Conservation (phyloP, 2,329 filamentous ascomycete genomes). For the Alternaria incomplexa region DNA sequence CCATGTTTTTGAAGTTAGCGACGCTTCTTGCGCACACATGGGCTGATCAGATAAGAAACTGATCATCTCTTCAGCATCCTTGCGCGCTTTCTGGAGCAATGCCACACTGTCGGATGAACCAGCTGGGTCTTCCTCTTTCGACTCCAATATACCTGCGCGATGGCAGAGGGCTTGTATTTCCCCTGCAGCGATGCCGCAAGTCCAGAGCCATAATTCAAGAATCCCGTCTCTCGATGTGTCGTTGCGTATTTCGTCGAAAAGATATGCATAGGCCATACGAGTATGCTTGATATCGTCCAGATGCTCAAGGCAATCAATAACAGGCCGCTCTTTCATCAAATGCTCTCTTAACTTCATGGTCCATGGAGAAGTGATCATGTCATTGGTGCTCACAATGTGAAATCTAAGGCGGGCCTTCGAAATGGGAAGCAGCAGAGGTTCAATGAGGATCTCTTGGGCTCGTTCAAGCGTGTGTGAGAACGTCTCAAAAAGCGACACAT, state of each 20-base stretch:
- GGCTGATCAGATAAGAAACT: background rate
- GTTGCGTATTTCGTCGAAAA: background rate
- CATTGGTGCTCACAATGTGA: background rate
- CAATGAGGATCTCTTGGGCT: constrained; percentile 2
- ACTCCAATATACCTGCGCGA: background rate
- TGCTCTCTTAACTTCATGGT: background rate
- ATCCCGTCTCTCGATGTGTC: background rate
- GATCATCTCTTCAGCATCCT: constrained; percentile 5
- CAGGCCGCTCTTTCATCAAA: background rate
- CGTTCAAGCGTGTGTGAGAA: constrained; percentile 1
- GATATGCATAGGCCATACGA: background rate
- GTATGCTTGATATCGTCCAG: background rate
- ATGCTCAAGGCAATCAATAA: background rate
- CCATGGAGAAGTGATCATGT: background rate
- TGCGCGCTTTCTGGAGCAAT: constrained; percentile 1
- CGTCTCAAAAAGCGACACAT: background rate
- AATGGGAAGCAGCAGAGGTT: background rate
- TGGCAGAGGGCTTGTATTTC: background rate
- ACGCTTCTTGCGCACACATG: background rate
- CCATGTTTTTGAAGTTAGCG: background rate
- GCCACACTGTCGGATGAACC: background rate
- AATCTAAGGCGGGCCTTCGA: background rate
- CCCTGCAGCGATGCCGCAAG: background rate
- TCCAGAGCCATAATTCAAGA: background rate
- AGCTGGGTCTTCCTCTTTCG: background rate